Evolutionary conservation across 805 yeast genomes (phyloP), one percentile per base, ranked within the genome.

Genomic region (Metschnikowia aberdeeniae): DNA sequence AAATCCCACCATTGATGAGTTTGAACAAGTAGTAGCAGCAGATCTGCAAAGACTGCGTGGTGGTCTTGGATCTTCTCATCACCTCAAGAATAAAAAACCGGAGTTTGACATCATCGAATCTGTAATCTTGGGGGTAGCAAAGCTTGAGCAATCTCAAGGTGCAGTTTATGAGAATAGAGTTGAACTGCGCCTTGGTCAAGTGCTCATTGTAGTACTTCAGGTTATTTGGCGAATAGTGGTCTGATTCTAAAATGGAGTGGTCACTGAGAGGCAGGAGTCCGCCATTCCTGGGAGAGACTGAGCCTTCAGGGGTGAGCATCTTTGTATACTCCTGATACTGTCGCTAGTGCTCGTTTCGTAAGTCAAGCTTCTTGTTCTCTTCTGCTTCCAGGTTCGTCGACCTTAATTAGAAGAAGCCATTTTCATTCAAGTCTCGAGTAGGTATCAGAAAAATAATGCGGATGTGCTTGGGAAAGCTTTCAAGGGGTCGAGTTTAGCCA

Each of bases 21-120:
- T 76, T 76, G 51, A 74, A 63, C n/a, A 86, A 54, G 60, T 86
- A 87, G 61, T 71, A 84, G 45, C 87, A 68, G 5, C 89, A 77
- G 35, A 84, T 74, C 54, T 83, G 88, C 48, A 87, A 72, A 2
- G 84, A 75, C 33, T 80, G 72, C 47, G 76, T 73, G 12, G 86
- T 77, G 34, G 85, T 75, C 47, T 80, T 75, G 12, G 87, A 81
- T 42, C 82, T 60, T 47, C 62, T 64, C 52, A 77, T 54, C 34
- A 77, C 67, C 54, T 74, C 77, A 29, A 61, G 62, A 37, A 76
- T 57, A 46, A 63, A 75, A 36, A 59, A 60, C 29, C 58, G 46
- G 44, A 60, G 53, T 40, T 57, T 52, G 37, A 50, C 42, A 38
- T 45, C 52, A 13, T 53, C 55, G 14, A 49, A 41, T 20, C 44